Evolutionary conservation across 441 rosid species (phyloP).

Genomic region (Populus hybrid): DNA sequence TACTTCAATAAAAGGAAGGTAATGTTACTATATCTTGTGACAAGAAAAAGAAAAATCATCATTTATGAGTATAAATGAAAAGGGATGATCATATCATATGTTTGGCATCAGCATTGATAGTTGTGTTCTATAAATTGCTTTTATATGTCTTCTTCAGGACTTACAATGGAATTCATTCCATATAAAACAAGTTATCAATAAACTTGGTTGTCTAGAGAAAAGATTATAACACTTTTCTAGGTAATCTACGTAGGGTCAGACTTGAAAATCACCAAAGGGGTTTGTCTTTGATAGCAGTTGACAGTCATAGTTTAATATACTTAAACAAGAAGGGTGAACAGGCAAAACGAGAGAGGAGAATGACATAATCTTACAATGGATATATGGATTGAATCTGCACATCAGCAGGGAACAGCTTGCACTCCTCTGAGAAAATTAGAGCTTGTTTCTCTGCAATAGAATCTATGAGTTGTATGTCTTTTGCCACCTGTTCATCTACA

Average conservation of each 20-base stretch:
- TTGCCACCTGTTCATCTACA: slow-evolving; percentile 91
- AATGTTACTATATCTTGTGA: slow-evolving; percentile 39
- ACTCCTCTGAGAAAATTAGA: slow-evolving; percentile 88
- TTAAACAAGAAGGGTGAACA: neutral
- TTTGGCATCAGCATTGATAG: neutral
- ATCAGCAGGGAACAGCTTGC: slow-evolving; percentile 95
- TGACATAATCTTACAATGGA: slow-evolving; percentile 56
- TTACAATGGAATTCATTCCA: neutral
- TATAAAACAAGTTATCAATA: neutral
- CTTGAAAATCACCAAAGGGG: neutral
- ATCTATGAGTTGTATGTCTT: slow-evolving; percentile 51
- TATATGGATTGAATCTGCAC: slow-evolving; percentile 94
- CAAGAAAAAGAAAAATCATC: slow-evolving; percentile 13
- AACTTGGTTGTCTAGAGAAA: neutral
- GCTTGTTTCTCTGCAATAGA: slow-evolving; percentile 65
- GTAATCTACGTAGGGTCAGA: neutral
- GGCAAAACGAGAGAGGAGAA: neutral
- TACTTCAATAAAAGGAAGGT: slow-evolving; percentile 43
- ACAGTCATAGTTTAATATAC: neutral
- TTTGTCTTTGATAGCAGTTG: neutral
- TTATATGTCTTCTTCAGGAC: neutral
- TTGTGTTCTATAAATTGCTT: neutral
- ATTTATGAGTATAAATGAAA: neutral
- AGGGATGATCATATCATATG: neutral
- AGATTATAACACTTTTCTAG: neutral